These are phyloP conservation scores for Lonicera japonica DNA, from an alignment of 129 eudicot species.

Conservation along the genomic window DNA sequence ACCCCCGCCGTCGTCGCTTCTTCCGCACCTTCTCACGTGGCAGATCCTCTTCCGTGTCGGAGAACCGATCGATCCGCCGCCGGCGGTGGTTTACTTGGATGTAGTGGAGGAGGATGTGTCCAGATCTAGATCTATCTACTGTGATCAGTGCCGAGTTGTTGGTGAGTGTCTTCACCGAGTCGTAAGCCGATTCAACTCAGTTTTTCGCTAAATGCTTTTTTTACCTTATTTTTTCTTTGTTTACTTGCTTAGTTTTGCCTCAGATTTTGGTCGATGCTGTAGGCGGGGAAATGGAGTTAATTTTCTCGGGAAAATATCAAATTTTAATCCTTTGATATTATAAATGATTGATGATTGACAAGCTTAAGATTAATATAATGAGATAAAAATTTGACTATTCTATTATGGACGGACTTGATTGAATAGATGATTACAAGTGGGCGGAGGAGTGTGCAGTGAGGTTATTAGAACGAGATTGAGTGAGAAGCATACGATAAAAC, in stretches of 20 bases:
- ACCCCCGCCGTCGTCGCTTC: conserved; percentile 69
- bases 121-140: conserved; percentile 82
- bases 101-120: conserved; percentile 83
- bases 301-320: background rate
- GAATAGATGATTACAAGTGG: too few relatives aligned
- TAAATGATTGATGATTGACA: too few relatives aligned
- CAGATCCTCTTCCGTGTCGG: conserved; percentile 81
- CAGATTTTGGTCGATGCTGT: background rate
- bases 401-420: too few relatives aligned
- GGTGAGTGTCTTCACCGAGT: conserved; percentile 69
- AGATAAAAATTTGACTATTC: too few relatives aligned
- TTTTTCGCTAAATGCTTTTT: too few relatives aligned
- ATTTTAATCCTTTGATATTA: too few relatives aligned
- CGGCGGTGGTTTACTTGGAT: conserved; percentile 57
- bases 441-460: too few relatives aligned
- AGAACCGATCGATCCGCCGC: conserved; percentile 27
- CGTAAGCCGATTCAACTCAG: conserved; percentile 14
- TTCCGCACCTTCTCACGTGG: conserved; percentile 79
- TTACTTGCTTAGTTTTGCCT: background rate
- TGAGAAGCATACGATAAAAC: too few relatives aligned
- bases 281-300: background rate
- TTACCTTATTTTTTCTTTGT: background rate
- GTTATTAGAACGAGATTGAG: too few relatives aligned
- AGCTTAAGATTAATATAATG: too few relatives aligned
- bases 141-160: conserved; percentile 99